Base-by-base conservation (phyloP, 371 early-diverging fungal genomes). In the Lichtheimia ramosa region DNA sequence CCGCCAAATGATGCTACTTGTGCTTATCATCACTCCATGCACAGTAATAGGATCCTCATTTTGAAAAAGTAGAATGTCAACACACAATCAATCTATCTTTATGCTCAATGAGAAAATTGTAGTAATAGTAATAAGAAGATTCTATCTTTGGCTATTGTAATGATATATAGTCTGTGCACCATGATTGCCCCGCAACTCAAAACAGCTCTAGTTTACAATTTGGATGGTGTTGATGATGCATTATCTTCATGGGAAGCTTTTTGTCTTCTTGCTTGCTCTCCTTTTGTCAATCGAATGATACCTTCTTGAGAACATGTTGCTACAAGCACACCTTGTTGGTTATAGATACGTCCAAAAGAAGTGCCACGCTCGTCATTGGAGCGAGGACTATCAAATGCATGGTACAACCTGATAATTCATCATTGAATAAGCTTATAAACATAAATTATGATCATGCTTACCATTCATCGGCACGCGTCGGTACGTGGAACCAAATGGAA, bases 401-500 rank as follows among this genome's bases (percentile, higher is more conserved):
- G 89, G 20, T 74, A 62, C 34, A 94, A 74, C 62, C 96, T 80
- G 40, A 14, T 0, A 13, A 21, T n/a, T 46, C 46, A 10, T 21
- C 0, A n/a, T 46, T 10, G 34, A 34, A 34, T 34, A 23, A 48
- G 7, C 48, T 58, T 16, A 15, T 41, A 8, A 28, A 24, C 15
- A 52, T 28, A 13, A 52, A 28, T 24, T 25, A 16, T 0, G 46
- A 8, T 8, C 42, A 10, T 14, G 42, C 56, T 68, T 69, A 77
- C 92, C 92, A 96, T 51, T 96, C 93, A 66, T 96, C 96, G 4
- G 92, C 92, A 21, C 89, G 77, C 71, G 92, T 90, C 0, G 92
- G 87, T 59, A 83, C 85, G 64, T 96, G 96, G 73, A 96, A 96
- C 96, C 96, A 96, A 66, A 96, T 86, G 8, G 89, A 77, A 62